Percentiles rank a stretch among this genome's conserved stretches.
These are phyloP conservation scores for Cytospora chrysosperma DNA, from an alignment of 2,329 filamentous ascomycete genomes.

Conservation along the genomic window DNA sequence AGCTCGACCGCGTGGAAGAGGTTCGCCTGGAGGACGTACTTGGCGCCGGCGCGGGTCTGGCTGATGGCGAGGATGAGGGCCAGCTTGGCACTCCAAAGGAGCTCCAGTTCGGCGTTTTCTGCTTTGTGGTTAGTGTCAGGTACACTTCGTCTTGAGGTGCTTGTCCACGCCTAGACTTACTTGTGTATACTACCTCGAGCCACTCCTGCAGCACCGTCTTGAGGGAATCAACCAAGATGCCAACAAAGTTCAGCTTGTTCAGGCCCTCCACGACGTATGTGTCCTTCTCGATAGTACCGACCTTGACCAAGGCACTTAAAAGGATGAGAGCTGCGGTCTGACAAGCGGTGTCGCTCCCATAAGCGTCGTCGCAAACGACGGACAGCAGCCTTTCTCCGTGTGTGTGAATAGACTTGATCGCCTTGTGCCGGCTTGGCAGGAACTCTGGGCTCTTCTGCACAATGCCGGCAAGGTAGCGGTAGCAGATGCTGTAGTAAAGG, in stretches of 20 bases:
- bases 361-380: slow-evolving; percentile 89
- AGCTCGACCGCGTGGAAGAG: slow-evolving; percentile 78
- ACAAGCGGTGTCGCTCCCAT: slow-evolving; percentile 76
- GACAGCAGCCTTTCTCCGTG: slow-evolving; percentile 79
- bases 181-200: slow-evolving; percentile 53
- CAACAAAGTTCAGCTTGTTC: slow-evolving; percentile 84
- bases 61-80: slow-evolving; percentile 80
- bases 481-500: slow-evolving; percentile 88
- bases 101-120: slow-evolving; percentile 45
- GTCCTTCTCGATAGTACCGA: slow-evolving; percentile 71
- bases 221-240: slow-evolving; percentile 85
- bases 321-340: slow-evolving; percentile 84
- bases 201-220: slow-evolving; percentile 74
- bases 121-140: slow-evolving; percentile 8
- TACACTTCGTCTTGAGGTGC: slow-evolving; percentile 21
- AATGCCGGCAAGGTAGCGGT: slow-evolving; percentile 76
- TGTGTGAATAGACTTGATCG: slow-evolving; percentile 67
- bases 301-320: slow-evolving; percentile 72
- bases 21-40: slow-evolving; percentile 83
- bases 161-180: slow-evolving; percentile 42
- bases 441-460: slow-evolving; percentile 51
- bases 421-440: slow-evolving; percentile 52
- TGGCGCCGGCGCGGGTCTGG: slow-evolving; percentile 80
- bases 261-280: slow-evolving; percentile 75
- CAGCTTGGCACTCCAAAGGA: slow-evolving; percentile 68